These are phyloP conservation scores for Talinum fruticosum DNA, from an alignment of 148 eudicot species.

Conservation along the genomic window DNA sequence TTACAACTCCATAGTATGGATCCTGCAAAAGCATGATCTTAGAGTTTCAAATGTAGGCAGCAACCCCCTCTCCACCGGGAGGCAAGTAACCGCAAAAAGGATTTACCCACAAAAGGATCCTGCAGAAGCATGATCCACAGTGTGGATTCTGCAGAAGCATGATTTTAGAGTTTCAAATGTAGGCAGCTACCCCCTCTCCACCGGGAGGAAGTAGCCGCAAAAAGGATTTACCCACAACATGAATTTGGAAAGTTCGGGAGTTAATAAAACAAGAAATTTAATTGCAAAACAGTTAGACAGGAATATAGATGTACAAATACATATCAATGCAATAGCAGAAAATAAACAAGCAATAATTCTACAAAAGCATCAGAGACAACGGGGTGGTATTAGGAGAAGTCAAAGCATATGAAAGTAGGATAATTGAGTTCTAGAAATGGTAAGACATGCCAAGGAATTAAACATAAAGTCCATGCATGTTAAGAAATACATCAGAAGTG, in stretches of 20 bases:
- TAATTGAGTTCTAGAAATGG: background rate
- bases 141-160: background rate
- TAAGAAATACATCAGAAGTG: background rate
- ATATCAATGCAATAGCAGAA: background rate
- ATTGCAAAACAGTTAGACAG: background rate
- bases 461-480: background rate
- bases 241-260: too few relatives aligned
- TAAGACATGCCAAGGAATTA: background rate
- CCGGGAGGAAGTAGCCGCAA: too few relatives aligned
- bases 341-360: background rate
- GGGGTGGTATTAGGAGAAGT: background rate
- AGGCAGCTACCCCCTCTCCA: too few relatives aligned
- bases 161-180: background rate
- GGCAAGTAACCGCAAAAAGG: too few relatives aligned
- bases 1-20: background rate
- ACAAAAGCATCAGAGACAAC: background rate
- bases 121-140: too few relatives aligned
- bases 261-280: too few relatives aligned
- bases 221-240: too few relatives aligned
- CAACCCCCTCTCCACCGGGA: too few relatives aligned
- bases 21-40: background rate
- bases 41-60: background rate
- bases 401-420: background rate
- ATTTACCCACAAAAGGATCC: too few relatives aligned
- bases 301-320: background rate